Conservation (phyloP, 164 flowering plant species). For the Stephania cephalantha region DNA sequence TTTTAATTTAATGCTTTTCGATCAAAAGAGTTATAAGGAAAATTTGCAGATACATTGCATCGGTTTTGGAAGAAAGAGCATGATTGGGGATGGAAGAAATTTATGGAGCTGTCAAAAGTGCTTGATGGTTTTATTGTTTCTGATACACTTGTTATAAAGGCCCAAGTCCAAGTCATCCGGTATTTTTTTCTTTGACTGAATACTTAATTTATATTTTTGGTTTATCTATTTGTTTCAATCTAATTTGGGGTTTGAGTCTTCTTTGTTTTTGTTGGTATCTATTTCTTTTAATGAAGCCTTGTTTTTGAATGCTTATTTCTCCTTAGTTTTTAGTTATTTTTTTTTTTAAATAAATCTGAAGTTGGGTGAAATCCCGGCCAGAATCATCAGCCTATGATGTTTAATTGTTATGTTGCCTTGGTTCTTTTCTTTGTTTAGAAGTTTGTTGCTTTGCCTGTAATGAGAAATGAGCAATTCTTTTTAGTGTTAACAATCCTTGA, state of each 20-base stretch:
- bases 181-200: slow-evolving; percentile 10
- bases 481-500: no score
- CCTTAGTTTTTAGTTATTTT: no score
- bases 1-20: neutral
- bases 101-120: slow-evolving; percentile 92
- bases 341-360: no score
- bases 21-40: slow-evolving; percentile 9
- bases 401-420: no score
- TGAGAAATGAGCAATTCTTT: no score
- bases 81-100: slow-evolving; percentile 99
- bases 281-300: no score
- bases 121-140: slow-evolving; percentile 82
- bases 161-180: slow-evolving; percentile 98
- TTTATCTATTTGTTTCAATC: neutral
- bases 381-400: no score
- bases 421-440: no score
- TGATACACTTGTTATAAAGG: slow-evolving; percentile 84
- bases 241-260: neutral
- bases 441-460: no score
- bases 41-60: slow-evolving; percentile 73
- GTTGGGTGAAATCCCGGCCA: no score
- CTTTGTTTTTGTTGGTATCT: no score
- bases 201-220: neutral
- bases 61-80: slow-evolving; percentile 97
- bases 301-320: no score